A percentile compares a stretch with the other conserved stretches of the same genome.
These are phyloP conservation scores for Termitomyces eurrhizus DNA, from an alignment of 768 basidiomycete species.

Conservation along the genomic window DNA sequence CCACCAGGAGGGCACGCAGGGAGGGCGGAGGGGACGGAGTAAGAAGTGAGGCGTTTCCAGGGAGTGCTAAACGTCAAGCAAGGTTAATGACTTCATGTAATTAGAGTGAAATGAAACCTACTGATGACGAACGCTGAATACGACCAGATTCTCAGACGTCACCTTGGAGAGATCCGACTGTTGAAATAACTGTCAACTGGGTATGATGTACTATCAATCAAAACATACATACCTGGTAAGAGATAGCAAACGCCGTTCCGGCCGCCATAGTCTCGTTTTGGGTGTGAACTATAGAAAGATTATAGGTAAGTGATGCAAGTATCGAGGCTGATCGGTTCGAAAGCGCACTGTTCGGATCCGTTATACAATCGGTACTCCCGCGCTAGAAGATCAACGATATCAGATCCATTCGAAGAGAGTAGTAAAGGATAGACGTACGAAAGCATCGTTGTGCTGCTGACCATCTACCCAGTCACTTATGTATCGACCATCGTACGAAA, in stretches of 20 bases:
- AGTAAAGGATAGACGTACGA: constrained; percentile 27
- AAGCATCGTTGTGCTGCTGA: constrained; percentile 36
- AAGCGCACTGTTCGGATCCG: constrained; percentile 41
- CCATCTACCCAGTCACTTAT: constrained; percentile 46
- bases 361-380: constrained; percentile 41
- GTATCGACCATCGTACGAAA: constrained; percentile 37
- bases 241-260: constrained; percentile 53
- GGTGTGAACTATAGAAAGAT: constrained; percentile 39
- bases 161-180: constrained; percentile 46
- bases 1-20: constrained; percentile 48
- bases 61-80: constrained; percentile 35
- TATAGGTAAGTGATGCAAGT: background rate
- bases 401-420: background rate
- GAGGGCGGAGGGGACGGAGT: constrained; percentile 44
- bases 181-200: background rate
- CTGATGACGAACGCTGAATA: constrained; percentile 50
- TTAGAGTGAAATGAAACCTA: constrained; percentile 19
- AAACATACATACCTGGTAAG: constrained; percentile 35
- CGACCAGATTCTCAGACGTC: constrained; percentile 44
- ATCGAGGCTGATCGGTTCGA: background rate
- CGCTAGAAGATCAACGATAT: background rate
- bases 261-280: constrained; percentile 49
- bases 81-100: background rate
- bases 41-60: constrained; percentile 44
- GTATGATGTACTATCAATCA: background rate